Evolutionary conservation across 371 early-diverging fungal species (phyloP), one percentile per base, ranked within the genome.

Genomic region (Parasitella parasitica): DNA sequence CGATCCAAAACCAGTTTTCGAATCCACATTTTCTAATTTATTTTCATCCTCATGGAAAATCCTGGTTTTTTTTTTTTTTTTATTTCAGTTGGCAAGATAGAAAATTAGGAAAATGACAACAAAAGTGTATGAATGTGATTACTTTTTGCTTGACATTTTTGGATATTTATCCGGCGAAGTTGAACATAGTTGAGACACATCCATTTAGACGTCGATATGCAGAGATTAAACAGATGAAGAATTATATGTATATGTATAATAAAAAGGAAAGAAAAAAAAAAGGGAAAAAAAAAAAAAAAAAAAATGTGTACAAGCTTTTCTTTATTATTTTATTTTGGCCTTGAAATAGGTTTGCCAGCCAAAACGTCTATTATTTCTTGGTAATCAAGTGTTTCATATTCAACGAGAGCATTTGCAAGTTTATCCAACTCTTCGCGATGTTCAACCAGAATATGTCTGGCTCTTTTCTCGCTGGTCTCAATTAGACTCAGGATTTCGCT

Each of bases 341-440:
- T 71, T 48, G 73, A 71, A 46, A 88, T 78, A 24, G 84, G 78
- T 59, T 86, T 84, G 43, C 94, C 93, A 61, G 88, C 84, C 50
- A 94, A 76, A 9, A 86, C 90, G 39, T 75, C 75, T 63, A 88
- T 83, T 53, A 98, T 94, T 74, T 98, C 95, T 53, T 97, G 90
- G 51, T 83, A 84, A 38, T 89, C 84, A 37, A 98, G 75, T 0
- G 99, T 98, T 75, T 99, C 99, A 66, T 93, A 88, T 63, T 95
- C 95, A 27, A 97, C 82, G 54, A 99, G 77, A 4, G 97, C 97
- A 61, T 87, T 80, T 15, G 98, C 97, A 22, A 99, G 79, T n/a
- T 89, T 83, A 71, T 96, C 91, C 20, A 98, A 83, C 72, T 97
- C 97, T 38, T 88, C 89, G 50, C 88, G 84, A 57, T 93, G 91